Conservation (phyloP, 768 basidiomycete genomes). For the Tylopilus intermedius region DNA sequence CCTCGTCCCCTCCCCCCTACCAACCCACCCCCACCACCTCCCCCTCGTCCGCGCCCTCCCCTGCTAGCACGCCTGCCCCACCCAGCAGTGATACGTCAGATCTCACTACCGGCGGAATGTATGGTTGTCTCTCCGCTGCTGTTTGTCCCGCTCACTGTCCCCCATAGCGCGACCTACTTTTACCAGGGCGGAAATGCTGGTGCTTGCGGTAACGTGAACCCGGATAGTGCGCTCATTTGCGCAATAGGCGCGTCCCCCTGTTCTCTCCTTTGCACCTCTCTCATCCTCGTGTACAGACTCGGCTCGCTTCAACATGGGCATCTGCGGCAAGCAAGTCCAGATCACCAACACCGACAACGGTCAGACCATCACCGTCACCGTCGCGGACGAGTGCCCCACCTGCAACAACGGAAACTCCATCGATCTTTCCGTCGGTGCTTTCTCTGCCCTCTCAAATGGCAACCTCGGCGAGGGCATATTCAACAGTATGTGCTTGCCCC, state of each 20-base stretch:
- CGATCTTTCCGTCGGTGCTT: constrained; percentile 68
- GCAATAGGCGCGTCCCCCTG: constrained; percentile 50
- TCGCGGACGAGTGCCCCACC: constrained; percentile 82
- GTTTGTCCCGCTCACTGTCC: neutral
- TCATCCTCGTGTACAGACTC: constrained; percentile 36
- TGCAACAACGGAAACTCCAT: constrained; percentile 65
- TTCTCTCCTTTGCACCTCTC: neutral
- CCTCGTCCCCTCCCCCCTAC: too few species aligned
- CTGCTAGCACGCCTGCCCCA: neutral
- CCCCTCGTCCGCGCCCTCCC: neutral
- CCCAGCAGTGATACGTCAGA: neutral
- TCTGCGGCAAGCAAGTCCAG: constrained; percentile 62
- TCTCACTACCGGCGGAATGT: constrained; percentile 39
- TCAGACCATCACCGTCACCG: constrained; percentile 50
- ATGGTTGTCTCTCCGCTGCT: constrained; percentile 14
- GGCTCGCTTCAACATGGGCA: constrained; percentile 46
- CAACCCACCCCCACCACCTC: neutral
- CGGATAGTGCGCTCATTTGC: constrained; percentile 55
- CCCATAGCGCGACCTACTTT: constrained; percentile 57
- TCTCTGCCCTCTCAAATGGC: constrained; percentile 46
- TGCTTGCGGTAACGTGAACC: constrained; percentile 64
- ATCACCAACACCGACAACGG: constrained; percentile 59
- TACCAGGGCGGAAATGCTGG: constrained; percentile 70
- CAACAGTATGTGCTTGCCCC: constrained; percentile 41
- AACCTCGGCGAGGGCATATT: constrained; percentile 47